These are phyloP conservation scores for Solanum raphanifolium DNA, from an alignment of 257 asterid species.

Conservation along the genomic window DNA sequence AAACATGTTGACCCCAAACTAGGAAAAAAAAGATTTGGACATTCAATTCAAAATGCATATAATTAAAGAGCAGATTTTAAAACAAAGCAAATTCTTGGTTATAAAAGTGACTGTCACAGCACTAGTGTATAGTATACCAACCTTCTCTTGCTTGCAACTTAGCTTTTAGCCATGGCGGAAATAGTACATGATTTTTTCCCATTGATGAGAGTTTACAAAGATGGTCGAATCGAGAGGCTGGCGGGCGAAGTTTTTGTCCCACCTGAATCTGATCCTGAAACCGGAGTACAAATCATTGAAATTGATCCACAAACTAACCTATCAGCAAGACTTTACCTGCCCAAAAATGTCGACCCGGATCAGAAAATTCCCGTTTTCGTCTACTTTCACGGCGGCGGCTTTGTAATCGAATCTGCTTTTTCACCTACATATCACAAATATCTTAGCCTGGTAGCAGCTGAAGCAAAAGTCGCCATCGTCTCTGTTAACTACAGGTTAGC, in stretches of 20 bases:
- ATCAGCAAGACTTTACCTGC: slow-evolving; percentile 41
- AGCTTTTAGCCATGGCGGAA: slow-evolving; percentile 14
- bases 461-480: slow-evolving; percentile 28
- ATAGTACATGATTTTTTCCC: slow-evolving; percentile 30
- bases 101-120: background rate
- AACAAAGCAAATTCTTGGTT: background rate
- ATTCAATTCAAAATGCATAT: too few relatives aligned
- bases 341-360: slow-evolving; percentile 8
- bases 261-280: slow-evolving; percentile 25
- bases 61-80: background rate
- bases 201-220: slow-evolving; percentile 22
- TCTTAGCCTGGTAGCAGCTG: slow-evolving; percentile 23
- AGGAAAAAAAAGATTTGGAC: background rate
- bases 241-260: slow-evolving; percentile 2
- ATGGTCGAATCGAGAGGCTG: slow-evolving; percentile 34
- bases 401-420: slow-evolving; percentile 32
- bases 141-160: background rate
- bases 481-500: slow-evolving; percentile 61
- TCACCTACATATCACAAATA: slow-evolving; percentile 18
- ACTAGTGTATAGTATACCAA: background rate
- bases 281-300: slow-evolving; percentile 33
- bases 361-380: slow-evolving; percentile 38
- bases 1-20: background rate
- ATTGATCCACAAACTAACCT: slow-evolving; percentile 13
- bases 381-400: slow-evolving; percentile 65